These are phyloP conservation scores for Aspergillus pseudonomiae DNA, from an alignment of 2,329 filamentous ascomycete species.

Conservation along the genomic window DNA sequence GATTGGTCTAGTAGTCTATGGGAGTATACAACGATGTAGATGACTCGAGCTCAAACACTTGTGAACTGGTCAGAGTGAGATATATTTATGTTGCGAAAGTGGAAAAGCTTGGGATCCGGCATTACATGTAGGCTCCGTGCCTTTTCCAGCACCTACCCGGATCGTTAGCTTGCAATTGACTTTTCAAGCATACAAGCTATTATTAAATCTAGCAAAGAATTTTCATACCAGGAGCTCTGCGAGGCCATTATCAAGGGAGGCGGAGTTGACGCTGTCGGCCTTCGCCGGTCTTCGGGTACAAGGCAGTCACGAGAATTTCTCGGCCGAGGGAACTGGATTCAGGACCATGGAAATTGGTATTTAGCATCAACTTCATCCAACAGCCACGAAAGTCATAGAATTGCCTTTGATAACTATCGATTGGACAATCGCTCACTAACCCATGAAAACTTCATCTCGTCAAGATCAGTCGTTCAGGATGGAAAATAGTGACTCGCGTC, in stretches of 20 bases:
- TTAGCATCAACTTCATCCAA: not conserved
- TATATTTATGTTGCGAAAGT: too few relatives aligned
- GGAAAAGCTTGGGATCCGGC: too few relatives aligned
- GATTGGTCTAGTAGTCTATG: too few relatives aligned
- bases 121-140: not conserved
- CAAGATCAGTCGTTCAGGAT: not conserved
- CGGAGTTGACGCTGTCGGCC: not conserved
- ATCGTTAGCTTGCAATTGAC: not conserved
- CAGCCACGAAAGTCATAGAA: not conserved
- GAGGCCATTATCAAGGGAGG: not conserved
- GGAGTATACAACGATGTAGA: too few relatives aligned
- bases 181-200: not conserved
- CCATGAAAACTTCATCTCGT: not conserved
- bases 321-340: not conserved
- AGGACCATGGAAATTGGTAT: not conserved
- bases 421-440: not conserved
- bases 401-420: not conserved
- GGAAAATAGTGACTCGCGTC: not conserved
- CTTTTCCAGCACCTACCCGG: not conserved
- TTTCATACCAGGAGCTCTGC: not conserved
- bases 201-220: not conserved
- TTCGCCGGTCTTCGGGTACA: not conserved
- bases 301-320: not conserved
- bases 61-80: too few relatives aligned
- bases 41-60: too few relatives aligned